phyloP scores from a whole-genome alignment of 164 flowering plant species.

The Vitis rotundifolia region DNA sequence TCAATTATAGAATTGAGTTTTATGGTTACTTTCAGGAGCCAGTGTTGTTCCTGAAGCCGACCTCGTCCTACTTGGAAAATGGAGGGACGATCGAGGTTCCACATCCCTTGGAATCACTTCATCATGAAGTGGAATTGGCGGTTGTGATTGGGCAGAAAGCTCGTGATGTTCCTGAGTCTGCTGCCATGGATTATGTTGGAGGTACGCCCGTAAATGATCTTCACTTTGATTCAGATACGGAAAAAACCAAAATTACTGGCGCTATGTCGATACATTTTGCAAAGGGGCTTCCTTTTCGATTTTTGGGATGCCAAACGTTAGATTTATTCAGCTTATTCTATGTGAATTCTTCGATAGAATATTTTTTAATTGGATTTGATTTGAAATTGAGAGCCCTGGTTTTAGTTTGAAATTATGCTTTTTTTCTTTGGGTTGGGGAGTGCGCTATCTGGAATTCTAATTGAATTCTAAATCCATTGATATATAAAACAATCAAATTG shows the following conservation, averaged over 20 bases:
- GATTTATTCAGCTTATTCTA: too few relatives aligned
- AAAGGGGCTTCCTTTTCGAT: too few relatives aligned
- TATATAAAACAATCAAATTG: too few relatives aligned
- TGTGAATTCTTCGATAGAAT: background rate
- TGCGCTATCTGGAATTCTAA: too few relatives aligned
- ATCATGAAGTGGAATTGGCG: constrained; percentile 92
- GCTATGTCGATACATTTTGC: background rate
- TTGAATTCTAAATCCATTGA: too few relatives aligned
- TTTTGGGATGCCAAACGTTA: too few relatives aligned
- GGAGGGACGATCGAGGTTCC: constrained; percentile 94
- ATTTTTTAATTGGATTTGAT: background rate
- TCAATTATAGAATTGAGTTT: background rate
- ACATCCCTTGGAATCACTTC: constrained; percentile 58
- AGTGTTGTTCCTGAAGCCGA: constrained; percentile 91
- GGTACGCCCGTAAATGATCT: constrained; percentile 33
- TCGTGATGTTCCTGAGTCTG: constrained; percentile 74
- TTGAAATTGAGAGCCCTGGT: too few relatives aligned
- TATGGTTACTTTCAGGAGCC: constrained; percentile 59
- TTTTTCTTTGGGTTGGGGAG: too few relatives aligned
- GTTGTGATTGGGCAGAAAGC: constrained; percentile 81
- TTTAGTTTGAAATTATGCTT: too few relatives aligned
- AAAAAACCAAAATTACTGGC: background rate
- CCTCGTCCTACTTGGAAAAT: constrained; percentile 79
- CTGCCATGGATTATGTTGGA: constrained; percentile 91
- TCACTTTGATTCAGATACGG: background rate